These are phyloP conservation scores for Eleusine indica DNA, from an alignment of 176 grass and related monocot genomes.

Conservation along the genomic window DNA sequence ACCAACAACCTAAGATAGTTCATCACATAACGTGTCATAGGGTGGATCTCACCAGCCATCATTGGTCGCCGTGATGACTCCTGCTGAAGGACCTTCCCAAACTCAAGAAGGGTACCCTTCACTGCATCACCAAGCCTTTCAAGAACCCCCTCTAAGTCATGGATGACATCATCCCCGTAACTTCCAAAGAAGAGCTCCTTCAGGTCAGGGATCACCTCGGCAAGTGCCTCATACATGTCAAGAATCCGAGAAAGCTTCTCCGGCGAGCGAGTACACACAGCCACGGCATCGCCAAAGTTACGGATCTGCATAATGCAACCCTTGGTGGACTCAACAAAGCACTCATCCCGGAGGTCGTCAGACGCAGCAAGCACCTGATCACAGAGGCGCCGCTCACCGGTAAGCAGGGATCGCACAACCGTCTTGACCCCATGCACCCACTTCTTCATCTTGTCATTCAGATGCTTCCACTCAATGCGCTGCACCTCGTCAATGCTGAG, in stretches of 20 bases:
- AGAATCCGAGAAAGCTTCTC: slow-evolving; percentile 93
- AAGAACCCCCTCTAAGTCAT: slow-evolving; percentile 67
- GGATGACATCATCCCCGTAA: slow-evolving; percentile 65
- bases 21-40: slow-evolving; percentile 95
- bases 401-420: slow-evolving; percentile 66
- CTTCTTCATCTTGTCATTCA: slow-evolving; percentile 97
- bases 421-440: slow-evolving; percentile 88
- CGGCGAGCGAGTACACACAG: slow-evolving; percentile 67
- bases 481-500: slow-evolving; percentile 98
- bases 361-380: slow-evolving; percentile 70
- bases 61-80: slow-evolving; percentile 77
- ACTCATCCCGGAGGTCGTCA: slow-evolving; percentile 70
- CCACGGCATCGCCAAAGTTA: slow-evolving; percentile 86
- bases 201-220: slow-evolving; percentile 79
- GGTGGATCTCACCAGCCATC: slow-evolving; percentile 88
- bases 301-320: slow-evolving; percentile 87
- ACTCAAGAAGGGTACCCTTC: slow-evolving; percentile 77
- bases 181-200: slow-evolving; percentile 65
- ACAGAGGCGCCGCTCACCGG: slow-evolving; percentile 69
- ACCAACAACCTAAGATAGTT: slow-evolving; percentile 86
- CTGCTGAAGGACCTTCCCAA: slow-evolving; percentile 79
- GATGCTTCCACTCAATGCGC: slow-evolving; percentile 72
- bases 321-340: slow-evolving; percentile 82
- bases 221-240: slow-evolving; percentile 92
- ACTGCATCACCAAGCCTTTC: slow-evolving; percentile 85